phyloP scores from a whole-genome alignment of 768 basidiomycete species.

The Coprinopsis cinerea region DNA sequence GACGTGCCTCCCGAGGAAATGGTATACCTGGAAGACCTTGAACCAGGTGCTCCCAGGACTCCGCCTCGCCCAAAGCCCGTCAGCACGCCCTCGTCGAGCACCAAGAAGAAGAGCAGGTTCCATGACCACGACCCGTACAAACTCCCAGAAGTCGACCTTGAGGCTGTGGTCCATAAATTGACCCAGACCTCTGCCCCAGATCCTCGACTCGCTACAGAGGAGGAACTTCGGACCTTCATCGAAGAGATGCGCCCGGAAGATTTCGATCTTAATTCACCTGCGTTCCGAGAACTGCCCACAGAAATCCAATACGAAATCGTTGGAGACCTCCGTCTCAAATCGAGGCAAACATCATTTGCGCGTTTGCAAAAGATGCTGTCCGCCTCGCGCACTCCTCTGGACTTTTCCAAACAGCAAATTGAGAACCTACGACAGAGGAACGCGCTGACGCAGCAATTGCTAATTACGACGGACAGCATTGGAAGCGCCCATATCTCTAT shows the following conservation, averaged over 20 bases:
- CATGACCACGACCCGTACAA: slow-evolving; percentile 87
- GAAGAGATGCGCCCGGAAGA: slow-evolving; percentile 96
- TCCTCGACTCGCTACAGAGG: slow-evolving; percentile 92
- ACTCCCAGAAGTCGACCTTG: slow-evolving; percentile 79
- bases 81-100: slow-evolving; percentile 39
- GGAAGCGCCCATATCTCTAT: slow-evolving; percentile 87
- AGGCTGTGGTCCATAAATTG: slow-evolving; percentile 54
- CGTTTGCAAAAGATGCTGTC: slow-evolving; percentile 89
- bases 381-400: slow-evolving; percentile 73
- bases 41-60: slow-evolving; percentile 47
- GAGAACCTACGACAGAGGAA: slow-evolving; percentile 86
- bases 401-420: slow-evolving; percentile 97
- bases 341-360: slow-evolving; percentile 88
- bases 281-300: slow-evolving; percentile 88
- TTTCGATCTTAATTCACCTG: slow-evolving; percentile 85
- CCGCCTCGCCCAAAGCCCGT: slow-evolving; percentile 34
- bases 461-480: slow-evolving; percentile 88
- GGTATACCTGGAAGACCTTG: slow-evolving; percentile 87
- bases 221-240: slow-evolving; percentile 87
- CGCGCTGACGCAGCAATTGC: slow-evolving; percentile 84
- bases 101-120: slow-evolving; percentile 57
- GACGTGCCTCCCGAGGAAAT: slow-evolving; percentile 52
- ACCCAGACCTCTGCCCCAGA: slow-evolving; percentile 65
- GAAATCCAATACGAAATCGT: slow-evolving; percentile 98
- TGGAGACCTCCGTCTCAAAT: slow-evolving; percentile 90